Conservation (phyloP, 371 early-diverging fungal species). For the Syncephalastrum contaminatum region DNA sequence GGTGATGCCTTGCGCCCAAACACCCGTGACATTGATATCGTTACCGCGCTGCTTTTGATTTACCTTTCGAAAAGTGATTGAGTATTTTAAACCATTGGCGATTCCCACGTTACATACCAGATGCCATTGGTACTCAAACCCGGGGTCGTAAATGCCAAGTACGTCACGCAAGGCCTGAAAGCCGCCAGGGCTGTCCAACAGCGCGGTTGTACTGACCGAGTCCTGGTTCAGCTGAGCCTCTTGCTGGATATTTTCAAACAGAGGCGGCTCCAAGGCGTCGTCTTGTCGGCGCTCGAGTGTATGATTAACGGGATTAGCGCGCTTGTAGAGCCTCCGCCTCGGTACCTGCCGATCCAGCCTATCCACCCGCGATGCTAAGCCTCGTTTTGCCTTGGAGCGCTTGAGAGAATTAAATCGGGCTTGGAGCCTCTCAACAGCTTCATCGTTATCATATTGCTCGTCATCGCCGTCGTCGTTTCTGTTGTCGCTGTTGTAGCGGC, state of each 20-base stretch:
- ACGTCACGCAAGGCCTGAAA: constrained; percentile 15
- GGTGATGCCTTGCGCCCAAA: constrained; percentile 90
- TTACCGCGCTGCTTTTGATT: constrained; percentile 68
- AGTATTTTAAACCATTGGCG: neutral
- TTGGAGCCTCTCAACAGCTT: constrained; percentile 8
- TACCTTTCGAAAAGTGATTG: constrained; percentile 36
- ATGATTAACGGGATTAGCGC: constrained; percentile 16
- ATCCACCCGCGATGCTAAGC: constrained; percentile 16
- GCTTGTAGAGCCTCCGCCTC: constrained; percentile 28
- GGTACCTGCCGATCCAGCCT: constrained; percentile 34
- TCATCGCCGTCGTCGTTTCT: constrained; percentile 11
- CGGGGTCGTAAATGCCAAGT: constrained; percentile 71
- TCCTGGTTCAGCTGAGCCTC: constrained; percentile 17
- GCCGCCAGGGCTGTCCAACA: constrained; percentile 17
- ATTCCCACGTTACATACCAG: constrained; percentile 18
- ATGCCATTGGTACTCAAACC: constrained; percentile 57
- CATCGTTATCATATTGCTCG: constrained; percentile 11
- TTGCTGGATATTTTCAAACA: constrained; percentile 18
- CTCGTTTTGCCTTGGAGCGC: constrained; percentile 12
- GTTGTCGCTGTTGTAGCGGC: neutral
- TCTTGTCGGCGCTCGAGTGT: constrained; percentile 15
- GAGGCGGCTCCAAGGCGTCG: constrained; percentile 20
- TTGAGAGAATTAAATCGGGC: constrained; percentile 12
- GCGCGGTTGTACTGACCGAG: constrained; percentile 1
- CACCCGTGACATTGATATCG: constrained; percentile 91